These are phyloP conservation scores for Gonium pectorale DNA, from an alignment of 139 green algal species.

Conservation along the genomic window DNA sequence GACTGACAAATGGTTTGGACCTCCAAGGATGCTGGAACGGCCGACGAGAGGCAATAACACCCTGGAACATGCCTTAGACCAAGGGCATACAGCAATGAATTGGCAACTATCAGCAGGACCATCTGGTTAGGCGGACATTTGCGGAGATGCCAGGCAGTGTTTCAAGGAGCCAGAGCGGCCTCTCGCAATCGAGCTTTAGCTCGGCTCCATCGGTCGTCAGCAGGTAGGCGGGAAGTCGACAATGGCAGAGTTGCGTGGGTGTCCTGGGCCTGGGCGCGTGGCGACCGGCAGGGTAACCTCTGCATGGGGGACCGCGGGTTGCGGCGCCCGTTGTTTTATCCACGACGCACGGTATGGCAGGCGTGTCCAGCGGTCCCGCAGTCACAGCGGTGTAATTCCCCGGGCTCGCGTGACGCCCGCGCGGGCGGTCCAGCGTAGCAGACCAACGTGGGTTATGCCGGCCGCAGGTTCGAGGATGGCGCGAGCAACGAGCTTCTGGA, in stretches of 20 bases:
- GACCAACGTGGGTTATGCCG: too few species aligned
- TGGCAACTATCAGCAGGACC: too few species aligned
- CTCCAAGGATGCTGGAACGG: too few species aligned
- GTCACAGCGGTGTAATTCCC: not conserved
- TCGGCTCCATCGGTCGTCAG: conserved; percentile 23
- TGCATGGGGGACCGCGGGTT: not conserved
- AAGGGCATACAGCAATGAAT: too few species aligned
- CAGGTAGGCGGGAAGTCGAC: not conserved
- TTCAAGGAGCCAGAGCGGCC: conserved; percentile 26
- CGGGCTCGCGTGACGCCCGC: not conserved
- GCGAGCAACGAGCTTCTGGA: not conserved
- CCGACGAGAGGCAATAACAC: too few species aligned
- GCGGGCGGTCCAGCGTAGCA: not conserved
- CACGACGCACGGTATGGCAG: not conserved
- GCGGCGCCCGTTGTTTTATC: not conserved
- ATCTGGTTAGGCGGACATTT: too few species aligned
- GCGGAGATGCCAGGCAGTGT: conserved; percentile 27
- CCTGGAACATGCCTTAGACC: too few species aligned
- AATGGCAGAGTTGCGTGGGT: not conserved
- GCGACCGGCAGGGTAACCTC: too few species aligned
- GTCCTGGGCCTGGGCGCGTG: not conserved
- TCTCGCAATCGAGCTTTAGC: conserved; percentile 21
- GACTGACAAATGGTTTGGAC: too few species aligned
- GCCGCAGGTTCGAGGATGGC: conserved; percentile 18
- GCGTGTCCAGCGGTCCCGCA: not conserved